Percentiles rank a stretch among this genome's conserved stretches.
Evolutionary conservation across 768 basidiomycete species (phyloP).

Genomic region (Saitozyma podzolica): DNA sequence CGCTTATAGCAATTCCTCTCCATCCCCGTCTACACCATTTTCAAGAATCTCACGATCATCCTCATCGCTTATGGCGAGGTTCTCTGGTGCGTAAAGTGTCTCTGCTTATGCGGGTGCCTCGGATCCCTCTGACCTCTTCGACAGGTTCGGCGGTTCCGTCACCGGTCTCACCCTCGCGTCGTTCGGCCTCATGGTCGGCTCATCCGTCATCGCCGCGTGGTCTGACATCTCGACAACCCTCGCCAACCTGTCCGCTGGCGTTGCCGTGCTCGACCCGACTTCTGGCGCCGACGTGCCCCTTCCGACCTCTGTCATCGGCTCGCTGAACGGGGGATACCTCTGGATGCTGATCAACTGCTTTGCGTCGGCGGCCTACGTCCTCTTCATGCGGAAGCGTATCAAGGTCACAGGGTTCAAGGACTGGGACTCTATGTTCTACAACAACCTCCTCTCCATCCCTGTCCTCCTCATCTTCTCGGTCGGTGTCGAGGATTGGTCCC

Average conservation of each 20-base stretch:
- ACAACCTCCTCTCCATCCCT: constrained; percentile 92
- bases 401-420: constrained; percentile 93
- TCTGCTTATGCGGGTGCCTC: too few relatives aligned
- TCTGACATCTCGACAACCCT: constrained; percentile 67
- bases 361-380: constrained; percentile 84
- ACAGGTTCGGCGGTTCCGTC: constrained; percentile 74
- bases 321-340: constrained; percentile 77
- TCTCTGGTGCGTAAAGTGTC: constrained; percentile 2
- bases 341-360: constrained; percentile 97
- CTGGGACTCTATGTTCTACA: constrained; percentile 99
- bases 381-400: constrained; percentile 95
- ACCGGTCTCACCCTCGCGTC: constrained; percentile 83
- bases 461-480: constrained; percentile 79
- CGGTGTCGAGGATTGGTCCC: constrained; percentile 84
- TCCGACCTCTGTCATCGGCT: constrained; percentile 50
- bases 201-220: constrained; percentile 97
- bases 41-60: constrained; percentile 99
- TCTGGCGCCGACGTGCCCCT: constrained; percentile 48
- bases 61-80: constrained; percentile 60
- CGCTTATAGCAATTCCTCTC: constrained; percentile 83
- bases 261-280: constrained; percentile 44
- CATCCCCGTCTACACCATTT: constrained; percentile 98
- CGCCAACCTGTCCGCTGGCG: constrained; percentile 30
- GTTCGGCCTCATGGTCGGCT: constrained; percentile 92
- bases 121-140: not conserved